These are phyloP conservation scores for Tricholoma furcatifolium DNA, from an alignment of 768 basidiomycete species.

Conservation along the genomic window DNA sequence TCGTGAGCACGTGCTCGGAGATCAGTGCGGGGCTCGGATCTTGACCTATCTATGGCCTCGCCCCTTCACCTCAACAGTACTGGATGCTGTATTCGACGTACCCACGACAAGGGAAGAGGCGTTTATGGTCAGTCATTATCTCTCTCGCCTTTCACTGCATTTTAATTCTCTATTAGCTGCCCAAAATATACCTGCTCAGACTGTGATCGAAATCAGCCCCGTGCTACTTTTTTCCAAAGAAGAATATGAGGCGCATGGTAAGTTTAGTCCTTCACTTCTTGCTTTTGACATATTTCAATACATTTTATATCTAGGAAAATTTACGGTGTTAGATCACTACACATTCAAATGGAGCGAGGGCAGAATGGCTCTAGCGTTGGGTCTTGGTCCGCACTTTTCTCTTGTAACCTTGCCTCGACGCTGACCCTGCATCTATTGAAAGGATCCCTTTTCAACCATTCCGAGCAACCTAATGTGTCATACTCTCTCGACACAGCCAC, in stretches of 20 bases:
- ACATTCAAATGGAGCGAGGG: constrained; percentile 76
- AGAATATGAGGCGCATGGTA: constrained; percentile 69
- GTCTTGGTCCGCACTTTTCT: constrained; percentile 51
- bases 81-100: constrained; percentile 45
- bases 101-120: constrained; percentile 54
- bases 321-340: constrained; percentile 73
- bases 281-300: not conserved
- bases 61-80: constrained; percentile 42
- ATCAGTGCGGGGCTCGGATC: constrained; percentile 11
- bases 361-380: constrained; percentile 74
- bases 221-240: constrained; percentile 71
- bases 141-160: not conserved
- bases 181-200: constrained; percentile 51
- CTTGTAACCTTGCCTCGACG: not conserved
- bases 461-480: constrained; percentile 65
- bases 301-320: constrained; percentile 25
- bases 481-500: constrained; percentile 52
- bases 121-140: constrained; percentile 52
- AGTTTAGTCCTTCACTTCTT: not conserved
- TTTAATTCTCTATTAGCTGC: constrained; percentile 36
- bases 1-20: constrained; percentile 17
- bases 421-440: not conserved
- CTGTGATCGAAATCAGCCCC: constrained; percentile 82
- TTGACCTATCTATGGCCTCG: constrained; percentile 9
- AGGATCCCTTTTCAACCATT: constrained; percentile 88